Evolutionary conservation across 257 asterid genomes (phyloP).

Genomic region (Linaria vulgaris): DNA sequence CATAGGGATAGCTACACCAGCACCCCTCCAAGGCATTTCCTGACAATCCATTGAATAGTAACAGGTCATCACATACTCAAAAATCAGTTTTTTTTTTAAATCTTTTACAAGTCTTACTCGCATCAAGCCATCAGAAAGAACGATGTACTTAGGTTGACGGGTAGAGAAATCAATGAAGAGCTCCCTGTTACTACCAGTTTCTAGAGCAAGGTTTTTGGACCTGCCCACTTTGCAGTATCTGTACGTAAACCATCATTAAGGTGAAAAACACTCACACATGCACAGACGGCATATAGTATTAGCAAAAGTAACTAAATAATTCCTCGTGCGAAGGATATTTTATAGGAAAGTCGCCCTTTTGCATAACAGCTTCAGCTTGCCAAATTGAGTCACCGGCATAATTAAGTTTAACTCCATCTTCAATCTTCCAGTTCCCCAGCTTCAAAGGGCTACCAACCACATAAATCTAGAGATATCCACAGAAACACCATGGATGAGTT

Average conservation of each 20-base stretch:
- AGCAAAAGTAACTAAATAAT: background rate
- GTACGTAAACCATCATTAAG: constrained; percentile 68
- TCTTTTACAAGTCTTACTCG: constrained; percentile 57
- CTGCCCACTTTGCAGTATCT: constrained; percentile 69
- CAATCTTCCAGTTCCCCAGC: constrained; percentile 84
- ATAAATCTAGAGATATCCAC: constrained; percentile 47
- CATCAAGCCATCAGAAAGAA: constrained; percentile 88
- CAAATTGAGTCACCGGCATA: constrained; percentile 80
- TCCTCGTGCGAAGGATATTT: constrained; percentile 67
- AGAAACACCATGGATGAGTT: constrained; percentile 20
- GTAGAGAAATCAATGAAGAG: constrained; percentile 54
- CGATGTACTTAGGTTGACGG: constrained; percentile 59
- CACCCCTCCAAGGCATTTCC: constrained; percentile 99
- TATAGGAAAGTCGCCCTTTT: constrained; percentile 77
- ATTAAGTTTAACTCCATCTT: constrained; percentile 59
- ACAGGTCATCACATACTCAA: background rate
- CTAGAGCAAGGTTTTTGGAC: constrained; percentile 51
- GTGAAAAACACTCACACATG: constrained; percentile 26
- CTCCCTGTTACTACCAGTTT: constrained; percentile 77
- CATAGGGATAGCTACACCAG: constrained; percentile 96
- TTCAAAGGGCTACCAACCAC: constrained; percentile 75
- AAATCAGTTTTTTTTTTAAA: constrained; percentile 1
- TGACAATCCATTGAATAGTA: constrained; percentile 22
- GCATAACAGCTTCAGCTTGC: constrained; percentile 69
- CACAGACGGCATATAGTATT: background rate